A percentile compares a stretch with the other conserved stretches of the same genome.
phyloP scores from a whole-genome alignment of 495 filamentous ascomycete genomes.

The Diplogelasinospora grovesii region DNA sequence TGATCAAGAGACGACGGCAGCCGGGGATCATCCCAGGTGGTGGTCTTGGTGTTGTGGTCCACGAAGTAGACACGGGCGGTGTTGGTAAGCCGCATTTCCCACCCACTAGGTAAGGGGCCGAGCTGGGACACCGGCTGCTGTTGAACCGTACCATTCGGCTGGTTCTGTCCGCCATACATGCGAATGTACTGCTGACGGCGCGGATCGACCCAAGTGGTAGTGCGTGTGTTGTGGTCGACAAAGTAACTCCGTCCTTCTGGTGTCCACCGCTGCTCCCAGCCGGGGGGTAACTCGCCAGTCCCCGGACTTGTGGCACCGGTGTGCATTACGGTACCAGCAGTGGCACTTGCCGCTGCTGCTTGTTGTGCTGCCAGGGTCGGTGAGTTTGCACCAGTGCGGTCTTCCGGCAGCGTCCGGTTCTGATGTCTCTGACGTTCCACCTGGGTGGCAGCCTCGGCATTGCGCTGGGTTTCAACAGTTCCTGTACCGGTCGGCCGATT shows the following conservation, averaged over 20 bases:
- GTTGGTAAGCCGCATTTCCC: constrained; percentile 99
- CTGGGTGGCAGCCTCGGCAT: constrained; percentile 77
- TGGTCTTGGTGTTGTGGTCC: constrained; percentile 99
- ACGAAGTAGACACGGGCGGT: constrained; percentile 98
- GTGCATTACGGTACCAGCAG: constrained; percentile 78
- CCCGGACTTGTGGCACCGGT: constrained; percentile 92
- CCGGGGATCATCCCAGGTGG: constrained; percentile 98
- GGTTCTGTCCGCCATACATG: constrained; percentile 83
- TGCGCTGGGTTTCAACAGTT: constrained; percentile 69
- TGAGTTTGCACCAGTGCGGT: constrained; percentile 89
- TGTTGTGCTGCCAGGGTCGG: constrained; percentile 68
- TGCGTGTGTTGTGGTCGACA: constrained; percentile 98
- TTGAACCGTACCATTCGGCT: constrained; percentile 79
- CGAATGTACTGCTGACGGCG: constrained; percentile 96
- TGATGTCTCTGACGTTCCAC: constrained; percentile 88
- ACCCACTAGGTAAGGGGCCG: constrained; percentile 92
- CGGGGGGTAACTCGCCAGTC: constrained; percentile 88
- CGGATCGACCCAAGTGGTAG: constrained; percentile 99
- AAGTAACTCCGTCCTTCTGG: constrained; percentile 94
- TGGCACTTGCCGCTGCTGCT: constrained; percentile 43
- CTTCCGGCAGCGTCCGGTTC: constrained; percentile 91
- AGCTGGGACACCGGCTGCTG: constrained; percentile 97
- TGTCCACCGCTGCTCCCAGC: constrained; percentile 94
- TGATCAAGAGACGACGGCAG: constrained; percentile 94
- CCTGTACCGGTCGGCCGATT: constrained; percentile 74